Evolutionary conservation across 2,329 filamentous ascomycete genomes (phyloP).

Genomic region (Paracorniculantispora psalliotae): DNA sequence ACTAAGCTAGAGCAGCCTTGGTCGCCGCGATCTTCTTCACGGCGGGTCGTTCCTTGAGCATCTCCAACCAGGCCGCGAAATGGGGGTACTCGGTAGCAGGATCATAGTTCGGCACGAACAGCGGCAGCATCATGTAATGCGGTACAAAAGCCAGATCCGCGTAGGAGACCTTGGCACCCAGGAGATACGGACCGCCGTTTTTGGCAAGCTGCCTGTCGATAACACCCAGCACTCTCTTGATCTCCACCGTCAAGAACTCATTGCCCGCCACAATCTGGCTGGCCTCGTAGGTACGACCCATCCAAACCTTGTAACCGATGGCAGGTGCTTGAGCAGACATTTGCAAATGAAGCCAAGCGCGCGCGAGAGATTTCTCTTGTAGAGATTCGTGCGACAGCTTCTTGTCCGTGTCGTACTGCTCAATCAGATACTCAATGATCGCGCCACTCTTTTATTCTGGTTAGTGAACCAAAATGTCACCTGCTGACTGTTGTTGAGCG

Average conservation of each 20-base stretch:
- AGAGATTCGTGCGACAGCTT: conserved; percentile 16
- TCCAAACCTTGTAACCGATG: conserved; percentile 24
- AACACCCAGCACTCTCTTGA: conserved; percentile 24
- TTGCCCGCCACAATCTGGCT: conserved; percentile 24
- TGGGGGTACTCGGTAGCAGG: conserved; percentile 10
- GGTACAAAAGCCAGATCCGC: conserved; percentile 24
- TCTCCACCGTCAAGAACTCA: conserved; percentile 26
- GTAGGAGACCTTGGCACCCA: conserved; percentile 21
- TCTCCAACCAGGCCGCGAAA: conserved; percentile 13
- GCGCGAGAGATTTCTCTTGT: not conserved
- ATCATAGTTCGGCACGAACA: not conserved
- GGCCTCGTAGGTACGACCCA: conserved; percentile 19
- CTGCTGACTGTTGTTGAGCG: not conserved
- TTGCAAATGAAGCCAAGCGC: conserved; percentile 19
- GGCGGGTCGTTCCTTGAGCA: conserved; percentile 11
- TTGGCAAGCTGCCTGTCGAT: conserved; percentile 20
- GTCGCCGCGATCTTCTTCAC: conserved; percentile 13
- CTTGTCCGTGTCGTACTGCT: conserved; percentile 20
- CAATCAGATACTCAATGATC: conserved; percentile 22
- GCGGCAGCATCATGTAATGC: not conserved
- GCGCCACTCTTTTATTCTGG: conserved; percentile 19
- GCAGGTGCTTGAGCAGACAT: conserved; percentile 27
- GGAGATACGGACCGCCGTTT: conserved; percentile 18
- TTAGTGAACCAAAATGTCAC: not conserved
- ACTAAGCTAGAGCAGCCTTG: not conserved